Evolutionary conservation across 768 basidiomycete genomes (phyloP).

Genomic region (Neoboletus brunneissimus): DNA sequence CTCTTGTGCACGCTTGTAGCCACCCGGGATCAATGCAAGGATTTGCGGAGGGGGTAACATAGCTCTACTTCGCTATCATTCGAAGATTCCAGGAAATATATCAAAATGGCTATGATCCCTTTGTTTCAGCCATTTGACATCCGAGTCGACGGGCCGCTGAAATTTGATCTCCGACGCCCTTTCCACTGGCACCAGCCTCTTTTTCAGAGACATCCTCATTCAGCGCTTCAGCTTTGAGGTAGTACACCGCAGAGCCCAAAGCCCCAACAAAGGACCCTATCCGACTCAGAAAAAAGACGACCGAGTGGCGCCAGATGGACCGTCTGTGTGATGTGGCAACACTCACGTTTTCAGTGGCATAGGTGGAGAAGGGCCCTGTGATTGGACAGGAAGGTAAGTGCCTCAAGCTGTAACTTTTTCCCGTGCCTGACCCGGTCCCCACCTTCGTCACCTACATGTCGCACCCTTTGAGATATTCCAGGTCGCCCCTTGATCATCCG

Average conservation of each 20-base stretch:
- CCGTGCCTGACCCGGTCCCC: not conserved
- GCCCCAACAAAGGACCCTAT: too few species aligned
- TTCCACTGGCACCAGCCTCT: not conserved
- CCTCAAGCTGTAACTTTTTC: not conserved
- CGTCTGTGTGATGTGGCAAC: not conserved
- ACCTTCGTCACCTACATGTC: not conserved
- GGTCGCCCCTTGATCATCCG: not conserved
- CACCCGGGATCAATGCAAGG: not conserved
- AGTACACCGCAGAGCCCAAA: not conserved
- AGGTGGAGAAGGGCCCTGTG: not conserved
- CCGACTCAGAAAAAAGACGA: not conserved
- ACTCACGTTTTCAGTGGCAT: not conserved
- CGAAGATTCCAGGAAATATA: too few species aligned
- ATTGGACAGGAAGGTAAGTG: not conserved
- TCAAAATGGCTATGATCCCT: not conserved
- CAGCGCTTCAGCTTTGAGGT: too few species aligned
- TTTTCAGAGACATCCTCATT: not conserved
- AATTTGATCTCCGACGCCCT: not conserved
- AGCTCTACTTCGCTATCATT: too few species aligned
- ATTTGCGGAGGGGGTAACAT: not conserved
- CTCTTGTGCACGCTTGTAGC: not conserved
- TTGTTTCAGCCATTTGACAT: too few species aligned
- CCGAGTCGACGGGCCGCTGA: too few species aligned
- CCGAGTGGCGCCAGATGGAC: not conserved
- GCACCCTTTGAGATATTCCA: too few species aligned